Percentiles rank a stretch among this genome's conserved stretches.
These are phyloP conservation scores for Beauveria sp. DNA, from an alignment of 2,329 filamentous ascomycete species.

Conservation along the genomic window DNA sequence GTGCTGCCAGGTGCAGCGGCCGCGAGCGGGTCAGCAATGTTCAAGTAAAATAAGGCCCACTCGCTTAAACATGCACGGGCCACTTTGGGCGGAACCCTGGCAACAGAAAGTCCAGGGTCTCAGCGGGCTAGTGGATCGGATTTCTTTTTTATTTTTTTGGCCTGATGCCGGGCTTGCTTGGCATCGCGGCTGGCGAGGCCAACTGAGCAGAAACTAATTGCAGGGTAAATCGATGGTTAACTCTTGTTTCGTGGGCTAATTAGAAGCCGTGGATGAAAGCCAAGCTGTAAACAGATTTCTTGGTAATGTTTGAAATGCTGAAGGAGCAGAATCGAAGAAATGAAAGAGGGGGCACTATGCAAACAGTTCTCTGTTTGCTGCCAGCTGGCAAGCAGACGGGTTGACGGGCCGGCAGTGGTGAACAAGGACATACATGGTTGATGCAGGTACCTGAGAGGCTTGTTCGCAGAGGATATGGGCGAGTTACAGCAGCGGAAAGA, in stretches of 20 bases:
- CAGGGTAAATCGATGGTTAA: too few relatives aligned
- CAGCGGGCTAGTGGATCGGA: not conserved
- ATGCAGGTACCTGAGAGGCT: constrained; percentile 1
- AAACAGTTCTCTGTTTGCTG: not conserved
- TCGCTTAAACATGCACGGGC: constrained; percentile 25
- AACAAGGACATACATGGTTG: not conserved
- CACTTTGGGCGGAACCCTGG: constrained; percentile 13
- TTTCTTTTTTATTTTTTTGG: constrained; percentile 1
- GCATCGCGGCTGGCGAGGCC: constrained; percentile 4
- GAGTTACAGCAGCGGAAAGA: too few relatives aligned
- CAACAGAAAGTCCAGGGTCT: constrained; percentile 8
- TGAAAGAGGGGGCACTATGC: too few relatives aligned
- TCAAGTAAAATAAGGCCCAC: constrained; percentile 19
- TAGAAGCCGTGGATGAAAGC: too few relatives aligned
- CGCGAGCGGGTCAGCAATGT: constrained; percentile 20
- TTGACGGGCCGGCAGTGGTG: not conserved
- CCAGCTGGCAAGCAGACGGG: not conserved
- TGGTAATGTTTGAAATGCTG: too few relatives aligned
- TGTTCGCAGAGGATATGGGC: not conserved
- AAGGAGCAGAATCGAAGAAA: too few relatives aligned
- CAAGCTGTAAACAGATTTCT: too few relatives aligned
- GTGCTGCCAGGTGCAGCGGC: not conserved
- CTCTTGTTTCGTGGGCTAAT: too few relatives aligned
- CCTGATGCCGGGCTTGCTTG: not conserved
- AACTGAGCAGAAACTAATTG: too few relatives aligned